phyloP scores from a whole-genome alignment of 2,329 filamentous ascomycete species.

The Colletotrichum sublineola region DNA sequence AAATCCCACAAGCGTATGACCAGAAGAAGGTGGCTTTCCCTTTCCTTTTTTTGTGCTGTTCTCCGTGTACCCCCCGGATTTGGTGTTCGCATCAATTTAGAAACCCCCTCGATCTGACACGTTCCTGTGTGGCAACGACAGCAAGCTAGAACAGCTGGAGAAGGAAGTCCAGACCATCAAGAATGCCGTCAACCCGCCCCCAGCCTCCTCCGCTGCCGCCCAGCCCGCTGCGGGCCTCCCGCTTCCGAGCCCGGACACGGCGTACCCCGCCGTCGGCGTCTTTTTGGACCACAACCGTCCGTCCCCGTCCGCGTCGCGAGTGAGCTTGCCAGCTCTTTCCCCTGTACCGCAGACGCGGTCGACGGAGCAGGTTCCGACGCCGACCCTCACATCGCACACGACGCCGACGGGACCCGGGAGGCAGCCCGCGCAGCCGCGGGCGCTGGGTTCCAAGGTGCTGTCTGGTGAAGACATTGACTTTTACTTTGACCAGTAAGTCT shows the following conservation, averaged over 20 bases:
- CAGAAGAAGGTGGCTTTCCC: constrained; percentile 55
- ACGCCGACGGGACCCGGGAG: constrained; percentile 47
- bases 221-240: constrained; percentile 36
- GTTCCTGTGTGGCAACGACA: constrained; percentile 45
- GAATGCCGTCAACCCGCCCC: constrained; percentile 53
- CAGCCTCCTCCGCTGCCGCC: constrained; percentile 25
- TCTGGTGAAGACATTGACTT: constrained; percentile 67
- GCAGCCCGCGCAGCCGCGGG: constrained; percentile 55
- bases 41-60: not conserved
- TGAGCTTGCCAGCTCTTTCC: constrained; percentile 36
- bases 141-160: constrained; percentile 62
- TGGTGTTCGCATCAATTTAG: not conserved
- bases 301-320: constrained; percentile 35
- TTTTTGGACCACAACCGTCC: constrained; percentile 44
- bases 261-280: constrained; percentile 41
- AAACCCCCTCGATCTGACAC: constrained; percentile 19
- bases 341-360: constrained; percentile 27
- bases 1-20: constrained; percentile 62
- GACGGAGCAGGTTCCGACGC: constrained; percentile 44
- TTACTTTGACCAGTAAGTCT: constrained; percentile 66
- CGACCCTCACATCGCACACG: constrained; percentile 48
- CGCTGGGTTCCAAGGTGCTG: constrained; percentile 62
- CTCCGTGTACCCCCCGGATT: not conserved
- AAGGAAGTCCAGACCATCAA: constrained; percentile 44
- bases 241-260: constrained; percentile 48